Base-by-base conservation (phyloP, 306 rosid genomes). In the Luffa acutangula region DNA sequence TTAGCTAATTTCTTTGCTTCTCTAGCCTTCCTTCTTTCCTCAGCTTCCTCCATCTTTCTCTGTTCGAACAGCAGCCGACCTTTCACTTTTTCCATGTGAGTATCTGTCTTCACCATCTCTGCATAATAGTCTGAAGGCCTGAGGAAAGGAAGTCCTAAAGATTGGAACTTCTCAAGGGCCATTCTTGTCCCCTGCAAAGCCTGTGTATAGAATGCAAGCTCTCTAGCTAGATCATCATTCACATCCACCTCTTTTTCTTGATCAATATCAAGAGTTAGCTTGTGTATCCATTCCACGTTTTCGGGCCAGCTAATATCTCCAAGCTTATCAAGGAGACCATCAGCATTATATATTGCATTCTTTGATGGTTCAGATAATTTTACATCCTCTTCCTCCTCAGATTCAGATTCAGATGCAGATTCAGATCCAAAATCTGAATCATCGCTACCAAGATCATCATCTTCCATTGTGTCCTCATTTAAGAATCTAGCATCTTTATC, bases 301-400 rank as follows among this genome's bases (percentile, higher is more conserved):
- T 90, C 94, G 2, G 98, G 96, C 93, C 94, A 94, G 78, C 90
- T 86, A 60, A 90, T 87, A 84, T 94, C 98, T n/a, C 89, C 97
- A 75, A 92, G 96, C 83, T 92, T 94, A 71, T 94, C 98, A 6
- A 89, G 82, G 62, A 94, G 77, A 52, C 90, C 98, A 12, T 94
- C 93, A 20, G 85, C 85, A 84, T 92, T 90, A 80, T 87, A 79
- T 6, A 87, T 76, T 8, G 98, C 96, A 13, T 9, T 90, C 85
- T 89, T 87, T 3, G 96, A 88, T 1, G 98, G 92, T 34, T 88
- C 93, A 11, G 86, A 2, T 86, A 84, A 81, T 81, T 83, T 88
- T 76, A 92, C 86, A 62, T 90, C 91, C 9, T 82, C 96, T 0
- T 81, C 93, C 43, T 66, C 49, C 13, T 91, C 93, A 25, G 31